Base-by-base conservation (phyloP, 176 grass and related monocot species). In the Rhynchospora breviuscula region DNA sequence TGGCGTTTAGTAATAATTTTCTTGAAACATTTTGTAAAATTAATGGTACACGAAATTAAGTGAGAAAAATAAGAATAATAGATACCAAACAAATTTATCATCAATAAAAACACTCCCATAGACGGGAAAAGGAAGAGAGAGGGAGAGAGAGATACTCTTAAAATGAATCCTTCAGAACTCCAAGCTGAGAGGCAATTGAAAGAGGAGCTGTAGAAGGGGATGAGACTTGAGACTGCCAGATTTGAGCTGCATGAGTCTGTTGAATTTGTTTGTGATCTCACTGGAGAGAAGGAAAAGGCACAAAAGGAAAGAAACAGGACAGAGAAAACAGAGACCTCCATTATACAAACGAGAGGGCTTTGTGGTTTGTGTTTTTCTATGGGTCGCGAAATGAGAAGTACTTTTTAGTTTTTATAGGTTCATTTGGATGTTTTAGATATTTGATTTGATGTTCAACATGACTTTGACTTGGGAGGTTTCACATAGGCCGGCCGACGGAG, bases 121-220 rank as follows among this genome's bases (percentile, higher is more conserved):
- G 8, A 25, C n/a, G n/a, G n/a, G 10, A 15, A 85, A 0, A 1
- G 1, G 40, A 3, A 45, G 56, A 59, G 3, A 81, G 8, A 4
- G 17, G 29, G 6, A 19, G 70, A 46, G 22, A 44, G 2, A 47
- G 25, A 10, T 86, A 99, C 93, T 84, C 96, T 90, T 46, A 99
- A 69, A 67, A 90, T 47, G 93, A 95, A 99, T 83, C 89, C 85
- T 67, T 95, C 79, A 2, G 94, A 88, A 44, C 67, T 91, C 96
- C 96, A 99, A 29, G 85, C 84, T 46, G 79, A 13, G 80, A 73
- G 18, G 88, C 96, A 95, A n/a, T 64, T 80, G 82, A 99, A 91
- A 79, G 75, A 85, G 21, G 86, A 46, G 64, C 84, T 76, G 83
- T 93, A 85, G 89, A 99, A 99, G 18, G 93, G 96, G 19, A 99